These are phyloP conservation scores for Clavispora carvajalis DNA, from an alignment of 805 yeast species.

Conservation along the genomic window DNA sequence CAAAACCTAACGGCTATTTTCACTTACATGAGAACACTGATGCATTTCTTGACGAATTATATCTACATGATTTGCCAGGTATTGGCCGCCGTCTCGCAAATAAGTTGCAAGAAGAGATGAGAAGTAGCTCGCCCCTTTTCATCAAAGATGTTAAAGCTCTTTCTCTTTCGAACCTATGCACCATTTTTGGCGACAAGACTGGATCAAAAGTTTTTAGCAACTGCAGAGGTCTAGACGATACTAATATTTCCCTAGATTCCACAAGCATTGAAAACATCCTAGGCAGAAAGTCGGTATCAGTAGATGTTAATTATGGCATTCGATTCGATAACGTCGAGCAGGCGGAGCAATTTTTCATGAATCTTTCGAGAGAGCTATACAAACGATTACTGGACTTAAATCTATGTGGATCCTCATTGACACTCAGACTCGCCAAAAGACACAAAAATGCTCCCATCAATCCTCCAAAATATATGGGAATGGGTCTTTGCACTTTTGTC, in stretches of 20 bases:
- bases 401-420: conserved; percentile 50
- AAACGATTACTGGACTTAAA: conserved; percentile 44
- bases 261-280: conserved; percentile 38
- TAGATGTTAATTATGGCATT: conserved; percentile 90
- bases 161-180: conserved; percentile 32
- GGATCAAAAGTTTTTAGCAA: conserved; percentile 59
- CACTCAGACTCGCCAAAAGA: conserved; percentile 62
- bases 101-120: conserved; percentile 35
- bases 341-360: conserved; percentile 56
- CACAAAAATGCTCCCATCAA: conserved; percentile 63
- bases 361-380: conserved; percentile 56
- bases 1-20: conserved; percentile 74
- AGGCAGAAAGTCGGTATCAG: conserved; percentile 71
- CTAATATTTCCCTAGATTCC: conserved; percentile 50
- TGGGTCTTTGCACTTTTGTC: conserved; percentile 70
- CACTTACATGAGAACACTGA: conserved; percentile 28
- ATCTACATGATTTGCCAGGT: conserved; percentile 51
- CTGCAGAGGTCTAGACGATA: conserved; percentile 63
- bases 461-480: conserved; percentile 77
- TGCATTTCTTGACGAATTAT: conserved; percentile 32
- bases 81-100: conserved; percentile 48
- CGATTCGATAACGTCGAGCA: conserved; percentile 59
- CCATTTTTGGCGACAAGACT: conserved; percentile 60
- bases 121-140: conserved; percentile 10
- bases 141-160: conserved; percentile 37